Base-by-base conservation (phyloP, 768 basidiomycete species). In the Suillus luteus region DNA sequence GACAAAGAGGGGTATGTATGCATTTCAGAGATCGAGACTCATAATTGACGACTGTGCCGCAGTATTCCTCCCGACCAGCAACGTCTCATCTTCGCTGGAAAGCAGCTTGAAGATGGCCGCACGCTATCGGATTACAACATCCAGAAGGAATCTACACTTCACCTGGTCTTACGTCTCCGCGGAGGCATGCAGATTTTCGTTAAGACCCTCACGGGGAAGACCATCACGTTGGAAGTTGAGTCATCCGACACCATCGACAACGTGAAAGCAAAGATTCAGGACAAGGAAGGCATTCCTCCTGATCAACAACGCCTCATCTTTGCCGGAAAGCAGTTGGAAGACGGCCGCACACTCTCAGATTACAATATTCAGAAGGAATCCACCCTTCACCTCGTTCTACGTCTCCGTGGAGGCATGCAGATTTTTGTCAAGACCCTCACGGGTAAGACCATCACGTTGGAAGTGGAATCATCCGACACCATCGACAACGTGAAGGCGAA, bases 81-180 rank as follows among this genome's bases (percentile, higher is more conserved):
- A 73, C 93, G 95, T 66, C 79, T 96, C n/a, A 96, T 96, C 81
- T 96, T 96, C 67, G 95, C 95, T 54, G 95, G 95, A 65, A 96
- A 96, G 80, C 95, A 96, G 75, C 86, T 97, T 33, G 95, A 96
- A 76, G 95, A 97, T 71, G 95, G 95, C 4, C 89, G 95, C 57
- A 96, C 92, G 4, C 82, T 94, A 0, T 91, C 90, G 9, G 92
- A 92, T 68, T 93, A 94, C 75, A 93, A 95, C 75, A 95, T 96
- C 69, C 95, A 96, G 85, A 96, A 96, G 81, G 94, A 96, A 80
- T 92, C 90, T 0, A 96, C 94, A 44, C 89, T 96, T 60, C 95
- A 96, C 71, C 85, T 70, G 0, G 93, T 95, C 31, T 86, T 96
- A 37, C 91, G 94, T 76, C 87, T 96, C n/a, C 90, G 93, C 71